A percentile compares a stretch with the other conserved stretches of the same genome.
Conservation (phyloP, 345 rosid species). For the Litchi chinensis region DNA sequence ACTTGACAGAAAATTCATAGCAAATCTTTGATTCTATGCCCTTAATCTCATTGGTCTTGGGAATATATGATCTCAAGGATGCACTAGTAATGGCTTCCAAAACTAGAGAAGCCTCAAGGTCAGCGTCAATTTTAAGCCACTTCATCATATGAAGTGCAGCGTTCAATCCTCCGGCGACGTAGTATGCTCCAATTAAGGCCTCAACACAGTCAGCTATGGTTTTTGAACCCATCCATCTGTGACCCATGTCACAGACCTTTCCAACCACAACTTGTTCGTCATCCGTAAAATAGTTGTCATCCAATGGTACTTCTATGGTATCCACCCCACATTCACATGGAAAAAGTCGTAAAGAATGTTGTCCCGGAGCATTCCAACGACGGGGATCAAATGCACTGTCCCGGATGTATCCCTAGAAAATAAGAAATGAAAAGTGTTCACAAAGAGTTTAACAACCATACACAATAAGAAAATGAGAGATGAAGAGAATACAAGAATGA, state of each 20-base stretch:
- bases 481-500: no score
- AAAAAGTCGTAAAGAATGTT: constrained; percentile 44
- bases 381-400: constrained; percentile 84
- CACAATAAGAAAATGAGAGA: no score
- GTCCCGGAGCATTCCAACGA: constrained; percentile 95
- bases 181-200: constrained; percentile 83
- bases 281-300: constrained; percentile 53
- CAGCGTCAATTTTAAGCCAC: constrained; percentile 70
- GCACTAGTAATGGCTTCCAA: constrained; percentile 50
- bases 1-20: constrained; percentile 59
- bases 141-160: constrained; percentile 71
- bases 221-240: constrained; percentile 87
- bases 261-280: constrained; percentile 54
- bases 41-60: constrained; percentile 46
- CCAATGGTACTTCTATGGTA: constrained; percentile 71
- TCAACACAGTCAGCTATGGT: constrained; percentile 86
- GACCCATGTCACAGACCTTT: constrained; percentile 74
- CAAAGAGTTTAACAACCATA: no score
- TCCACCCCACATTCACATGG: constrained; percentile 73
- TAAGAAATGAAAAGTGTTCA: constrained; percentile 19
- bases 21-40: constrained; percentile 64
- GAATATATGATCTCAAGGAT: constrained; percentile 47
- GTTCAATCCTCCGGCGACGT: constrained; percentile 62
- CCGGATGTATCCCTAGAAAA: constrained; percentile 68
- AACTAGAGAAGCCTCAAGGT: constrained; percentile 48